Conservation (phyloP, 1,284 basidiomycete genomes). For the Sphagnurus paluster region DNA sequence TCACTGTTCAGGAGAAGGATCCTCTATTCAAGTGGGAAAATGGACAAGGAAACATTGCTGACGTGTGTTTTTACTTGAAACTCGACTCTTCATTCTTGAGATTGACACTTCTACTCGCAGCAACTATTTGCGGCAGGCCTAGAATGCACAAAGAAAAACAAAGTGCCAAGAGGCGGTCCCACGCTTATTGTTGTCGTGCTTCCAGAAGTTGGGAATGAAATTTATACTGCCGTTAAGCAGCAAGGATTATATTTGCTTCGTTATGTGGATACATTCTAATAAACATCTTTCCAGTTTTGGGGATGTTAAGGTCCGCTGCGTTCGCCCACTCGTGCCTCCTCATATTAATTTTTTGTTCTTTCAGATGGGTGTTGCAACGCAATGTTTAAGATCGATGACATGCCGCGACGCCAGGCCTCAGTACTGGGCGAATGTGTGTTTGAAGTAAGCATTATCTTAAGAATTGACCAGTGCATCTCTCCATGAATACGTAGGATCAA, state of each 20-base stretch:
- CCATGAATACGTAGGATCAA: conserved; percentile 26
- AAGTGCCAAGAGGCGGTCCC: conserved; percentile 44
- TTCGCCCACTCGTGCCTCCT: neutral
- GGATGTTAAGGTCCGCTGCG: conserved; percentile 53
- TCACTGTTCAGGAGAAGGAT: conserved; percentile 23
- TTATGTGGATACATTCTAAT: conserved; percentile 22
- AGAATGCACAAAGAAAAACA: conserved; percentile 36
- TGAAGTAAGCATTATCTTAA: conserved; percentile 68
- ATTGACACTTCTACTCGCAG: conserved; percentile 15
- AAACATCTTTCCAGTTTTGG: conserved; percentile 57
- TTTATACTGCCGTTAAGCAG: conserved; percentile 72
- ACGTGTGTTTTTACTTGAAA: conserved; percentile 36
- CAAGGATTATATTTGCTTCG: conserved; percentile 34
- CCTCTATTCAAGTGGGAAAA: conserved; percentile 32
- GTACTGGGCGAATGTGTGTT: conserved; percentile 73
- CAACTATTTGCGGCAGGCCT: conserved; percentile 52
- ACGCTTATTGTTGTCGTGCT: conserved; percentile 63
- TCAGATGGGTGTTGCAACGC: conserved; percentile 69
- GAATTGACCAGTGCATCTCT: neutral
- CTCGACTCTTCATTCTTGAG: neutral
- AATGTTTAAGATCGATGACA: conserved; percentile 64
- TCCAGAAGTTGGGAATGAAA: conserved; percentile 65
- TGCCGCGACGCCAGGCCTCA: conserved; percentile 61
- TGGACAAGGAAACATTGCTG: conserved; percentile 28
- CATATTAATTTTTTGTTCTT: conserved; percentile 29